Percentiles rank a stretch among this genome's conserved stretches.
phyloP scores from a whole-genome alignment of 139 green algal genomes.

The Trebouxia sp. region DNA sequence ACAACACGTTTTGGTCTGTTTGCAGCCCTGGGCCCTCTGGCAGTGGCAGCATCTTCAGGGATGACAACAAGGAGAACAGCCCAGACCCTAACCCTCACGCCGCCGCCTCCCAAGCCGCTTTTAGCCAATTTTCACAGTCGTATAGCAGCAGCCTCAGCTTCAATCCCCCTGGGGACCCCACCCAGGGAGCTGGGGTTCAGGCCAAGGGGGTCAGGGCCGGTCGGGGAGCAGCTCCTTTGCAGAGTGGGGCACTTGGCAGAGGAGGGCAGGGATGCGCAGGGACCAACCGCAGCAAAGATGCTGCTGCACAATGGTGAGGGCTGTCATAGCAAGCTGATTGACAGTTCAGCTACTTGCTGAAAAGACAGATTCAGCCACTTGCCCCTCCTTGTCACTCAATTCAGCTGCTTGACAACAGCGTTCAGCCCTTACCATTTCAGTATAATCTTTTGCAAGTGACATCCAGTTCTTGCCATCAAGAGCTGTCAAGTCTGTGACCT shows the following conservation, averaged over 20 bases:
- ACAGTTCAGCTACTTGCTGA: no score
- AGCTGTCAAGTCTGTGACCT: no score
- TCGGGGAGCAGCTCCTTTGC: neutral
- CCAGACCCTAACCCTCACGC: neutral
- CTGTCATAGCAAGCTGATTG: no score
- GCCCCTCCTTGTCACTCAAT: no score
- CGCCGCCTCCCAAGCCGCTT: neutral
- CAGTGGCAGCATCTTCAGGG: neutral
- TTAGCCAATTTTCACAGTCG: neutral
- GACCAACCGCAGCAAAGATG: neutral
- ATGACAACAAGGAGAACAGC: conserved; percentile 28
- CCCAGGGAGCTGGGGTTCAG: no score
- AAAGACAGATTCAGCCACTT: no score
- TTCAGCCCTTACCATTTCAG: no score
- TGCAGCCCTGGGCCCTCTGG: neutral
- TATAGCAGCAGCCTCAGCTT: conserved; percentile 11
- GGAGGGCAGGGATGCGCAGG: neutral
- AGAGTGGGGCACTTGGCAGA: neutral
- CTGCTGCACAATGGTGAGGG: conserved; percentile 16
- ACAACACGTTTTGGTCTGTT: neutral
- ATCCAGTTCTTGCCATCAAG: no score
- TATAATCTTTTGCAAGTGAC: no score
- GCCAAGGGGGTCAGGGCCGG: neutral
- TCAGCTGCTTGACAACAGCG: no score
- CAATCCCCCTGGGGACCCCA: neutral